Evolutionary conservation across 371 early-diverging fungal genomes (phyloP), one percentile per base, ranked within the genome.

Genomic region (Mortierella polycephala): DNA sequence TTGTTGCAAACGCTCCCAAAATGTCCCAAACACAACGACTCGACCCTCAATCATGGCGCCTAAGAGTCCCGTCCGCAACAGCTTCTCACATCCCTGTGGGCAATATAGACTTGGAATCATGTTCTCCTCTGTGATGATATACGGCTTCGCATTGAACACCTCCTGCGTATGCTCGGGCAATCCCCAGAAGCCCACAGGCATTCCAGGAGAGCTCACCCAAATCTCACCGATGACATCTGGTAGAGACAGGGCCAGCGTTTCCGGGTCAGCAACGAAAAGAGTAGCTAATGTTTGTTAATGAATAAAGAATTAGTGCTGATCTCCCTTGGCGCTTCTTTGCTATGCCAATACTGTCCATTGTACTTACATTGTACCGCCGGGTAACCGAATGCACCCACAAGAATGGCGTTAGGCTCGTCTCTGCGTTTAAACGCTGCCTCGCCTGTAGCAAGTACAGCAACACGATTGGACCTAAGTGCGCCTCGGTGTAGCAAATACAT

Each of bases 201-300:
- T 67, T 13, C 87, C 86, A 20, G 91, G 90, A 0, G 91, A 88
- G 69, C 90, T 89, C 8, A 94, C 83, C 94, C 95, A 95, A 9
- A 96, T 84, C 74, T 96, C 96, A 20, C 96, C 96, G 41, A 95
- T 85, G 0, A 84, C 81, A 69, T 92, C 89, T 0, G 92, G 85
- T 7, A 90, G 84, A 37, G 93, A 94, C 2, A 96, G 75, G 0
- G 90, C 85, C 12, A 85, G 75, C 20, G 92, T 92, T 54, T 93
- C 91, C 10, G 96, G 94, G 66, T 96, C 92, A 0, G 95, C 95
- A 59, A 96, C 88, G 5, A 91, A 89, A 10, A 93, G 83, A 0
- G 92, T 88, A 0, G 86, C 86, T 82, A 82, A 40, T 50, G 13
- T 50, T 18, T 61, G 42, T 13, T 37, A 12, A 40, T 18, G 1